Evolutionary conservation across 192 early-diverging fungal species (phyloP), one percentile per base, ranked within the genome.

Genomic region (Funneliformis mosseae): DNA sequence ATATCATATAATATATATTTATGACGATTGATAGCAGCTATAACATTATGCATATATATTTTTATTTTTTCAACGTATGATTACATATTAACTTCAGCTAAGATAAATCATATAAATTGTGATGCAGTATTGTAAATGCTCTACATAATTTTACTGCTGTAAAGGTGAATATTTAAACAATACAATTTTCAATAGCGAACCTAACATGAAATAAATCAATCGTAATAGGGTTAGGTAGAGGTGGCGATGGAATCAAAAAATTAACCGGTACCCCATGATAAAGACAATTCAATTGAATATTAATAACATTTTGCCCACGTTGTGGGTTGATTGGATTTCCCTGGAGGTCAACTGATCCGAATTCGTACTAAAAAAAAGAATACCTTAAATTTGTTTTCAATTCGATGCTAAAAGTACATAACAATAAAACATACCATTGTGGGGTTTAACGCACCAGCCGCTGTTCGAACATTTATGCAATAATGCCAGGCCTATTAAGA

Each of bases 291-390:
- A 76, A 9, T 63, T 14, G 60, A 63, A 76, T 76, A 1, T 62
- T 76, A 1, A 76, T 63, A 7, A 76, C 61, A 28, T 16, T 42
- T 76, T 76, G 55, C 21, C 75, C 75, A 4, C 12, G 60, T 76
- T 9, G 4, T 27, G 62, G 21, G 41, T n/a, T 76, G 18, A 76
- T 16, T 12, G 23, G 59, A 61, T 41, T n/a, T 48, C 75, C 75
- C 33, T 43, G 75, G 42, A 38, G 75, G 25, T 76, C 41, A 43
- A 76, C 33, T 5, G 74, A 61, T 8, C 74, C 27, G 18, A 76
- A 76, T 61, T 74, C 73, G 33, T 74, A 75, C 48, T 75, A 33
- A 75, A 60, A 33, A 75, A 27, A 66, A 28, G 68, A 75, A 75
- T 33, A 75, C 59, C n/a, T 75, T 21, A 60, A 18, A 75, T 60